phyloP scores from a whole-genome alignment of 2,329 filamentous ascomycete species.

The Arthroderma sp. region DNA sequence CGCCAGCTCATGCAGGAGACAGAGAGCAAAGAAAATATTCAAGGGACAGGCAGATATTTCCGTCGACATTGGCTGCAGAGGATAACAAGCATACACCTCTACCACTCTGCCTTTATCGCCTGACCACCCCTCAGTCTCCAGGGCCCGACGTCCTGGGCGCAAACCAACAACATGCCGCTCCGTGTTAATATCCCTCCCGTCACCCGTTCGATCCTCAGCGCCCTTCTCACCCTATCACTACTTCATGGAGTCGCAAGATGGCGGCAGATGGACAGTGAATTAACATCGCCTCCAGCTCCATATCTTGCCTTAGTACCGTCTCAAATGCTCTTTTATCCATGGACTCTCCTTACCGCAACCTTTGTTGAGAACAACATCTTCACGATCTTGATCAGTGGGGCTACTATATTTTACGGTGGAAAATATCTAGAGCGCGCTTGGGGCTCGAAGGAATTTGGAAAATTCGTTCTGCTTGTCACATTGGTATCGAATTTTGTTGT shows the following conservation, averaged over 20 bases:
- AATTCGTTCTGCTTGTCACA: slow-evolving; percentile 67
- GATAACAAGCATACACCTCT: too few species aligned
- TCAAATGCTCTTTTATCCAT: slow-evolving; percentile 73
- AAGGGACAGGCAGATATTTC: too few species aligned
- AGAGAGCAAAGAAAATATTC: too few species aligned
- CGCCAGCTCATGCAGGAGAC: too few species aligned
- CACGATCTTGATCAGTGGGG: slow-evolving; percentile 61
- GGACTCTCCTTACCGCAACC: slow-evolving; percentile 77
- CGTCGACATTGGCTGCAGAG: too few species aligned
- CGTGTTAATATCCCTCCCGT: slow-evolving; percentile 88
- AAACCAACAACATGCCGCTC: slow-evolving; percentile 45
- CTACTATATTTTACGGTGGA: slow-evolving; percentile 80
- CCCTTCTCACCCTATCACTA: slow-evolving; percentile 62
- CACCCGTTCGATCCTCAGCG: slow-evolving; percentile 67
- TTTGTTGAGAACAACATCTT: slow-evolving; percentile 90
- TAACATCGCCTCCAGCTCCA: slow-evolving; percentile 43
- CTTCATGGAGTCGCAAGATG: slow-evolving; percentile 54
- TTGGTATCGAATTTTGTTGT: slow-evolving; percentile 68
- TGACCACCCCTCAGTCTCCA: too few species aligned
- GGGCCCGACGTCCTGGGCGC: neutral
- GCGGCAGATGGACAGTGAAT: slow-evolving; percentile 46
- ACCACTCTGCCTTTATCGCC: too few species aligned
- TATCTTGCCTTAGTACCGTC: slow-evolving; percentile 81
- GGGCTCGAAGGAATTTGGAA: slow-evolving; percentile 82
- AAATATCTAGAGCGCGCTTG: slow-evolving; percentile 92